These are phyloP conservation scores for Diplogelasinospora grovesii DNA, from an alignment of 495 filamentous ascomycete genomes.

Conservation along the genomic window DNA sequence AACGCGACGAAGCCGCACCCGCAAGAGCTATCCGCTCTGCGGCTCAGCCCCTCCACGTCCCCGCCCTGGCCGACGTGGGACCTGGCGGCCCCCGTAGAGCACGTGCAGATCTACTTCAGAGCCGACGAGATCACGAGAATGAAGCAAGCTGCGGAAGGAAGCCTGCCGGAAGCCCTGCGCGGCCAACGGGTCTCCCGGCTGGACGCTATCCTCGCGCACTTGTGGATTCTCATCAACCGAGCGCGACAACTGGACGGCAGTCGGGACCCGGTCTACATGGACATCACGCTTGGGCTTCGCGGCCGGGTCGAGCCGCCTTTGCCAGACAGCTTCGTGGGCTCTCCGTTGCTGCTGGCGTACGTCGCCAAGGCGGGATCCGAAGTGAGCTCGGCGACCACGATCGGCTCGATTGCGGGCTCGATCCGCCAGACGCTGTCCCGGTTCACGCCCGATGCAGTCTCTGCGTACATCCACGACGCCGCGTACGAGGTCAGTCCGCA, in stretches of 20 bases:
- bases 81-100: background rate
- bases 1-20: too few species aligned
- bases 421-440: conserved; percentile 3
- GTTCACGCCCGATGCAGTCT: background rate
- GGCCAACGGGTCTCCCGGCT: too few species aligned
- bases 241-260: background rate
- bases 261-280: background rate
- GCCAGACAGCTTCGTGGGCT: background rate
- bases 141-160: too few species aligned
- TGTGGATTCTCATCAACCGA: conserved; percentile 1
- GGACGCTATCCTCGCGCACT: conserved; percentile 5
- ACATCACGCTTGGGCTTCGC: background rate
- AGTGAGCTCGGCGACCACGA: background rate
- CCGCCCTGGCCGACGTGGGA: conserved; percentile 5
- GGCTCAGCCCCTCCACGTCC: too few species aligned
- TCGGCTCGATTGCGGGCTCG: background rate
- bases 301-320: background rate
- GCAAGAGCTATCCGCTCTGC: too few species aligned
- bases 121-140: too few species aligned
- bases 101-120: too few species aligned
- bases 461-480: background rate
- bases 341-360: background rate
- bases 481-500: conserved; percentile 3
- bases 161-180: too few species aligned
- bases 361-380: background rate